Evolutionary conservation across 441 rosid genomes (phyloP), one percentile per base, ranked within the genome.

Genomic region (Erysimum cheiri): DNA sequence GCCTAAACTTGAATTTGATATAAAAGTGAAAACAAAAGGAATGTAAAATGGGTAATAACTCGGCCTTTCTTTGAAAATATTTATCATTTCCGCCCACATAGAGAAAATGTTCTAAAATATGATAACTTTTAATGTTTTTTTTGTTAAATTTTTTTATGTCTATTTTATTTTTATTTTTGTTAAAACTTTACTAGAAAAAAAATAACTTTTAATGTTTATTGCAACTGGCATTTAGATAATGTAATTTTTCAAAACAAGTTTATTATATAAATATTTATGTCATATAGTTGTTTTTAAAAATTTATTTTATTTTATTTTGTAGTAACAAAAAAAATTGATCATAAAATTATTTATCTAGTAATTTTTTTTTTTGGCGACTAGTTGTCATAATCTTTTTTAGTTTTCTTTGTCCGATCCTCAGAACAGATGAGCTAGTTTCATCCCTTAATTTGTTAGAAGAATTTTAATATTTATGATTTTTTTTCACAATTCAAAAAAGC

Each of bases 401-500:
- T 13, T 28, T 60, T 26, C 36, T 39, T 58, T 26, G 54, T 64
- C 24, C 24, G 24, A 22, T 22, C 14, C 3, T 50, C n/a, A n/a
- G n/a, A n/a, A n/a, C 33, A 17, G 33, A 33, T 63, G 31, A 32
- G 7, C 19, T 63, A 11, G 0, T 13, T 12, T 33, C 35, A 22
- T 49, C 4, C 14, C 15, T 41, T 55, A 7, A 1, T 14, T 37
- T 15, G 60, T 39, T 29, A 60, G 60, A 31, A 5, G 48, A 50
- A 39, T 15, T n/a, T 5, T 31, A 49, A 49, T 50, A 60, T 22
- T 41, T 35, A n/a, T 31, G 60, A 28, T 35, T 24, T 4, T 24
- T 4, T 35, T 62, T 33, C 56, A 53, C 46, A 52, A 43, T 33
- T 63, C 10, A 14, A 1, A 62, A 61, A 53, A 44, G 17, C 47